A percentile compares a stretch with the other conserved stretches of the same genome.
Evolutionary conservation across 148 eudicot genomes (phyloP).

Genomic region (Chenopodium album): DNA sequence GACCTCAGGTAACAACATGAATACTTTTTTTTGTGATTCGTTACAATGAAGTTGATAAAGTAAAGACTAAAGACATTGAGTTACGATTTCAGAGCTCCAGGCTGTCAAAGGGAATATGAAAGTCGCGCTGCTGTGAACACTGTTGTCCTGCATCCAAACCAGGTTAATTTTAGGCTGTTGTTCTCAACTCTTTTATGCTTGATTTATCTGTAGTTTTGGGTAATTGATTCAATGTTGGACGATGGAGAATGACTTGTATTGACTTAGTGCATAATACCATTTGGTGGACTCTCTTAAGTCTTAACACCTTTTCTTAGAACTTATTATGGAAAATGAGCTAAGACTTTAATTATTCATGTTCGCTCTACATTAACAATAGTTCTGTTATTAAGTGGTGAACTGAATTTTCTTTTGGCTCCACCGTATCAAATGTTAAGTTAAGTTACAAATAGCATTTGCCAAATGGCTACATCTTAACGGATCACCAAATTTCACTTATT

Average conservation of each 20-base stretch:
- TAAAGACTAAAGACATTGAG: not conserved
- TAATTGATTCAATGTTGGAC: not conserved
- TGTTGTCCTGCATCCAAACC: constrained; percentile 96
- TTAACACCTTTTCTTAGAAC: not conserved
- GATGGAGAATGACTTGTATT: not conserved
- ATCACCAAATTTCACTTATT: too few species aligned
- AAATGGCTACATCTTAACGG: not conserved
- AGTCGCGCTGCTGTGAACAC: constrained; percentile 99
- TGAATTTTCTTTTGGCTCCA: too few species aligned
- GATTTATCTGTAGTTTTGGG: not conserved
- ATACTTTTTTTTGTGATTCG: not conserved
- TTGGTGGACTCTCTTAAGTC: not conserved
- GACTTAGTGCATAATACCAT: not conserved
- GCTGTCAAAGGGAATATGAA: constrained; percentile 97
- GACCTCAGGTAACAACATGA: constrained; percentile 64
- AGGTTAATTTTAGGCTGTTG: constrained; percentile 41
- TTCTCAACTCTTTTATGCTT: not conserved
- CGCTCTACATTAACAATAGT: too few species aligned
- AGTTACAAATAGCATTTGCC: not conserved
- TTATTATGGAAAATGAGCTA: not conserved
- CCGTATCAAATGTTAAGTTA: not conserved
- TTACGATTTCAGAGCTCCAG: constrained; percentile 68
- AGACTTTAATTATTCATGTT: too few species aligned
- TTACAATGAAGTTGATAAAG: not conserved
- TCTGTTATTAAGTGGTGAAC: not conserved